Conservation (phyloP, 257 asterid genomes). For the Misopates orontium region DNA sequence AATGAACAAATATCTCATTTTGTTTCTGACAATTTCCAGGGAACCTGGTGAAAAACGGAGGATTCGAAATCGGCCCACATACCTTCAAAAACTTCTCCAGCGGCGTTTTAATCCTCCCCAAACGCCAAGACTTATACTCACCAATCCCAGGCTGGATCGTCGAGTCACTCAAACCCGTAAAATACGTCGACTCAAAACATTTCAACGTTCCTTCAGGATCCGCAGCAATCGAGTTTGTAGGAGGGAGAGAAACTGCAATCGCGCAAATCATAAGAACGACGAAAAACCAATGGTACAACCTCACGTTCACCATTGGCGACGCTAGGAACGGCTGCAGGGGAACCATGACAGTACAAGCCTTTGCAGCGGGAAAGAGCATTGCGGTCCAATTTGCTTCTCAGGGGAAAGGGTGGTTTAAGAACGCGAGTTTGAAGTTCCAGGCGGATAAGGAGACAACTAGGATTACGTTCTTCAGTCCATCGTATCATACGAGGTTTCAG, state of each 20-base stretch:
- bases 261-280: conserved; percentile 55
- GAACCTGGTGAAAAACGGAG: conserved; percentile 70
- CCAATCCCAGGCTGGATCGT: conserved; percentile 81
- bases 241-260: conserved; percentile 79
- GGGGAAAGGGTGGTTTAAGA: conserved; percentile 59
- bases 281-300: conserved; percentile 46
- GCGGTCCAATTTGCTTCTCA: conserved; percentile 42
- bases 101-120: conserved; percentile 69
- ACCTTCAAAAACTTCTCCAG: conserved; percentile 79
- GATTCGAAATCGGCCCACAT: conserved; percentile 72
- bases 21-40: conserved; percentile 47
- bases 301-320: conserved; percentile 65
- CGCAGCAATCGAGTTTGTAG: conserved; percentile 69
- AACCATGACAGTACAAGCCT: conserved; percentile 60
- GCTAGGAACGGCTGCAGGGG: conserved; percentile 71
- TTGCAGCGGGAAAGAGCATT: conserved; percentile 43
- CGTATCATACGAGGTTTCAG: conserved; percentile 53
- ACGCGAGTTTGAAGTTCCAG: conserved; percentile 45
- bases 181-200: conserved; percentile 66
- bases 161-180: conserved; percentile 59
- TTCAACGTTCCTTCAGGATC: conserved; percentile 61
- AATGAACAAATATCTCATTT: too few relatives aligned
- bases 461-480: conserved; percentile 58
- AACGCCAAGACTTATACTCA: conserved; percentile 50
- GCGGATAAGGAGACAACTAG: conserved; percentile 49